Conservation (phyloP, 257 asterid genomes). For the Gynochthodes officinalis region DNA sequence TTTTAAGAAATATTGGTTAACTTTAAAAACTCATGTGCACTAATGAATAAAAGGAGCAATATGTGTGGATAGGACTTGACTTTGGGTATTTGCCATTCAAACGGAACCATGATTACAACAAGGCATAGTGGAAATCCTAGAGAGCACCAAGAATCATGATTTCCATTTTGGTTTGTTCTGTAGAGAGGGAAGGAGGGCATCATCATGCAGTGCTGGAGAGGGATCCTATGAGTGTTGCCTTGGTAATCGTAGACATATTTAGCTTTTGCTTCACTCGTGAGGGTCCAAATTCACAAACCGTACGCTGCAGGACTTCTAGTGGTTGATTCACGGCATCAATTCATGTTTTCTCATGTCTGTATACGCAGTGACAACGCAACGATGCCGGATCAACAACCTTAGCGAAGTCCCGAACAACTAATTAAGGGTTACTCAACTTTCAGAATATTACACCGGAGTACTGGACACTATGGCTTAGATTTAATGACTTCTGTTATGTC, state of each 20-base stretch:
- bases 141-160: constrained; percentile 2
- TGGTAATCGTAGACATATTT: background rate
- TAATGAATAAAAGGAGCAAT: no score
- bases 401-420: no score
- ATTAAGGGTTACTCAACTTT: no score
- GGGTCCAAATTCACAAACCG: no score
- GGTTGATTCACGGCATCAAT: background rate
- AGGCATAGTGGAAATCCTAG: background rate
- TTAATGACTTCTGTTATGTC: no score
- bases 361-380: background rate
- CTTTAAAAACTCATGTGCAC: no score
- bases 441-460: no score
- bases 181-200: background rate
- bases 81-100: no score
- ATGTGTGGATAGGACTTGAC: no score
- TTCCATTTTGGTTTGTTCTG: background rate
- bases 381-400: no score
- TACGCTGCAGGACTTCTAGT: background rate
- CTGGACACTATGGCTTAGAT: no score
- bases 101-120: background rate
- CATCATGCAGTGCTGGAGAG: background rate
- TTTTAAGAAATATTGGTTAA: no score
- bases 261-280: background rate
- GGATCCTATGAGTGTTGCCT: constrained; percentile 13
- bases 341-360: background rate